Evolutionary conservation across 192 early-diverging fungal species (phyloP).

Genomic region (Linnemannia schmuckeri): DNA sequence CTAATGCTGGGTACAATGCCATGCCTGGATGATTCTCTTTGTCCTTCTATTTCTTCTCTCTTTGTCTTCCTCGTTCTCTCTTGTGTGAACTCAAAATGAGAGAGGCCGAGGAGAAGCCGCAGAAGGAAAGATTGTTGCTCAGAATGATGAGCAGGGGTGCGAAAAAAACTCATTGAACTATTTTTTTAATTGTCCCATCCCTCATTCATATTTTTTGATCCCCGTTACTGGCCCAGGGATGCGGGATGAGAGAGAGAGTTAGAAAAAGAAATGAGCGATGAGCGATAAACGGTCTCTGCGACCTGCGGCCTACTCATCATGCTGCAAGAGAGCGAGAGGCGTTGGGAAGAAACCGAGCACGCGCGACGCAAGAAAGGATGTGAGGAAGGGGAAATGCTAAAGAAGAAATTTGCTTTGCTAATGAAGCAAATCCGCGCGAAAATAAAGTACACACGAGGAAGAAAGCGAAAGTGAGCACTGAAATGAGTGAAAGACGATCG

Average conservation of each 20-base stretch:
- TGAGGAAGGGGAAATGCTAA: not conserved
- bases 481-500: not conserved
- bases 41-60: not conserved
- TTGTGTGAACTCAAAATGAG: not conserved
- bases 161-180: not conserved
- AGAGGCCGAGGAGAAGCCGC: not conserved
- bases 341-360: not conserved
- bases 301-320: not conserved
- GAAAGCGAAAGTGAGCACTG: not conserved
- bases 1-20: too few relatives aligned
- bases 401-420: conserved; percentile 1
- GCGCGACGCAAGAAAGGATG: not conserved
- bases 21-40: not conserved
- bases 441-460: not conserved
- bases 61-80: not conserved
- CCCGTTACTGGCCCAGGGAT: not conserved
- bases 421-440: not conserved
- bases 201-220: not conserved
- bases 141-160: not conserved
- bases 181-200: not conserved
- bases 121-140: not conserved
- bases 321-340: too few relatives aligned
- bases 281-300: not conserved
- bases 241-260: too few relatives aligned
- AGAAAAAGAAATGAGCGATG: not conserved